These are phyloP conservation scores for Fusarium citri DNA, from an alignment of 2,329 filamentous ascomycete genomes.

Conservation along the genomic window DNA sequence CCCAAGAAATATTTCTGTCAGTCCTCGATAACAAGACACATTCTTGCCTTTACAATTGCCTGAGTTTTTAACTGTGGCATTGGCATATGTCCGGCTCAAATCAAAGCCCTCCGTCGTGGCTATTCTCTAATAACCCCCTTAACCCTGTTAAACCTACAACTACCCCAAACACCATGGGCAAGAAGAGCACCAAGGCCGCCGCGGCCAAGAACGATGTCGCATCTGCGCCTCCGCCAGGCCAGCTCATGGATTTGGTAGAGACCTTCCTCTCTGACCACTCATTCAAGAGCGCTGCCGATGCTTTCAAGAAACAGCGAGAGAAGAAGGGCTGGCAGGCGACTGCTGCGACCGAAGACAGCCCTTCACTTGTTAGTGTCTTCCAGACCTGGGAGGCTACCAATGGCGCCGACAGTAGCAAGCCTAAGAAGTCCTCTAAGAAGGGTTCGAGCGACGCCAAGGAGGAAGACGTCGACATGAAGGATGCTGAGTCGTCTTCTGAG, in stretches of 20 bases:
- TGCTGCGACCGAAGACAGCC: conserved; percentile 41
- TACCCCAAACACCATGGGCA: conserved; percentile 50
- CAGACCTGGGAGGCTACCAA: conserved; percentile 60
- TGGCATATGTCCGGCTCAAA: conserved; percentile 51
- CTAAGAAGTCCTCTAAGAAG: conserved; percentile 40
- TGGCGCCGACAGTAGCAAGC: conserved; percentile 29
- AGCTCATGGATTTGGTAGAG: conserved; percentile 75
- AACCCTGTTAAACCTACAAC: conserved; percentile 36
- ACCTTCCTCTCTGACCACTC: conserved; percentile 74
- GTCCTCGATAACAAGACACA: conserved; percentile 6
- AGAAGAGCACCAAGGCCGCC: conserved; percentile 42
- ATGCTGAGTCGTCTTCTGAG: conserved; percentile 53
- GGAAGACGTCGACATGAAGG: conserved; percentile 61
- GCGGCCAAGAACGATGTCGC: conserved; percentile 36
- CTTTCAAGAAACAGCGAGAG: conserved; percentile 72
- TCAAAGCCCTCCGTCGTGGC: conserved; percentile 54
- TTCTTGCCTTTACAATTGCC: conserved; percentile 12
- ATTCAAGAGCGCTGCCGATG: conserved; percentile 70
- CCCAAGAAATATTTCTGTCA: conserved; percentile 29
- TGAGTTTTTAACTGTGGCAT: conserved; percentile 1
- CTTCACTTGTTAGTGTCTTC: conserved; percentile 63
- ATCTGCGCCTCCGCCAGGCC: conserved; percentile 60
- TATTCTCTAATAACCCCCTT: conserved; percentile 57
- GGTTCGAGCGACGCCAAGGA: conserved; percentile 46
- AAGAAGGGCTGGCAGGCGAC: conserved; percentile 60